Base-by-base conservation (phyloP, 306 rosid genomes). In the Potentilla sterilis region DNA sequence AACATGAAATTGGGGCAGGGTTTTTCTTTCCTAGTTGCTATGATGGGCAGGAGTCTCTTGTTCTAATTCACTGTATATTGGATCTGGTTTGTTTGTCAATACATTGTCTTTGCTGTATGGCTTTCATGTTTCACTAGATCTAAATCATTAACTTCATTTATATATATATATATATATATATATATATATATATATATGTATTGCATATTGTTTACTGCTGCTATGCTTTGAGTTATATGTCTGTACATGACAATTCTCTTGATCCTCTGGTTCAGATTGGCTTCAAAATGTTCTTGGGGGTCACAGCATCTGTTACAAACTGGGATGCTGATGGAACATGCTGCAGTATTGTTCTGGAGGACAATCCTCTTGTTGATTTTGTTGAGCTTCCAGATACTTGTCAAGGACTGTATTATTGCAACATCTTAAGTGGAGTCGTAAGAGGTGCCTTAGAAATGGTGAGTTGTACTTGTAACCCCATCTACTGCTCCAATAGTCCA, bases 381-480 rank as follows among this genome's bases (percentile, higher is more conserved):
- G 98, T 95, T 72, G 98, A 95, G 85, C 97, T 95, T 78, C 98
- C 98, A 58, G 98, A 95, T 75, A 86, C 85, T 58, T 95, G 96
- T 70, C 98, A 95, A 78, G 98, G 98, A 80, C 89, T 95, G 41
- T 88, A 90, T 86, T 95, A 95, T 67, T 95, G 98, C 90, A 95
- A 95, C 87, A 78, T 92, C 80, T 79, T 95, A 75, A 95, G 96
- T 79, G 97, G 98, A 79, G 98, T 95, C 47, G 87, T 95, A 40
- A 81, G 97, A 89, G 98, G 97, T 72, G 98, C 97, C 77, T 87
- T 95, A 69, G 98, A 95, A 85, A 95, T 92, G 98, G 98, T 95
- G 77, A 90, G 88, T 72, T 82, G 66, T 65, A 59, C 11, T 66
- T 82, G 62, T 65, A 71, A 12, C 43, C 73, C 52, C 38, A 34